phyloP scores from a whole-genome alignment of 1,284 basidiomycete species.

The Tylopilus sp. region DNA sequence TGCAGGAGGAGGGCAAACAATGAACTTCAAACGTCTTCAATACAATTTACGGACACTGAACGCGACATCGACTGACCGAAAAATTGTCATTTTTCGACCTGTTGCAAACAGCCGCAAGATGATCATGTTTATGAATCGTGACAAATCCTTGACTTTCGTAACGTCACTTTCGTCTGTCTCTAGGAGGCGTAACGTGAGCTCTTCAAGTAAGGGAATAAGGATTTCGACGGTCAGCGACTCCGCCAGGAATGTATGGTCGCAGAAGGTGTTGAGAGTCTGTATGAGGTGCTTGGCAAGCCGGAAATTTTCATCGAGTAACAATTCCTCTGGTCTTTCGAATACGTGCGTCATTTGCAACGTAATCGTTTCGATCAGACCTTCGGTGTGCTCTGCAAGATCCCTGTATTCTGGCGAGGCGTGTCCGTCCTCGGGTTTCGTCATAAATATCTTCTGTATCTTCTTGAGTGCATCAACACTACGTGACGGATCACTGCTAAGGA shows the following conservation, averaged over 20 bases:
- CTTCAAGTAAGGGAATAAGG: conserved; percentile 77
- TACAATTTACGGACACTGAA: neutral
- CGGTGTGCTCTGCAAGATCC: conserved; percentile 80
- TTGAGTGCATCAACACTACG: conserved; percentile 94
- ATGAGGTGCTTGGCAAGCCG: conserved; percentile 94
- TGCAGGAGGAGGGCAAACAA: conserved; percentile 84
- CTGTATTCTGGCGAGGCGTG: conserved; percentile 66
- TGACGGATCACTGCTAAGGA: conserved; percentile 80
- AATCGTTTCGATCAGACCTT: conserved; percentile 86
- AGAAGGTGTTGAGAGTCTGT: conserved; percentile 90
- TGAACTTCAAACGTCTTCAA: conserved; percentile 44
- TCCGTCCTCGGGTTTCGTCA: conserved; percentile 71
- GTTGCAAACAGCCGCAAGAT: conserved; percentile 92
- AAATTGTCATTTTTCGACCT: conserved; percentile 87
- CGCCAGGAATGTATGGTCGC: conserved; percentile 79
- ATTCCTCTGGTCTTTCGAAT: conserved; percentile 76
- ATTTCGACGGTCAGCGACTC: conserved; percentile 81
- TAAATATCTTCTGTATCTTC: conserved; percentile 80
- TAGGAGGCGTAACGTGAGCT: conserved; percentile 84
- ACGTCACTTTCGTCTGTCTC: conserved; percentile 85
- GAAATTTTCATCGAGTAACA: conserved; percentile 76
- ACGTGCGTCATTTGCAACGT: conserved; percentile 86
- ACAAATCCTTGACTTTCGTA: conserved; percentile 81
- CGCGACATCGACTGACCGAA: conserved; percentile 60
- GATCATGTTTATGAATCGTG: conserved; percentile 98